These are phyloP conservation scores for Camelina hispida DNA, from an alignment of 345 rosid species.

Conservation along the genomic window DNA sequence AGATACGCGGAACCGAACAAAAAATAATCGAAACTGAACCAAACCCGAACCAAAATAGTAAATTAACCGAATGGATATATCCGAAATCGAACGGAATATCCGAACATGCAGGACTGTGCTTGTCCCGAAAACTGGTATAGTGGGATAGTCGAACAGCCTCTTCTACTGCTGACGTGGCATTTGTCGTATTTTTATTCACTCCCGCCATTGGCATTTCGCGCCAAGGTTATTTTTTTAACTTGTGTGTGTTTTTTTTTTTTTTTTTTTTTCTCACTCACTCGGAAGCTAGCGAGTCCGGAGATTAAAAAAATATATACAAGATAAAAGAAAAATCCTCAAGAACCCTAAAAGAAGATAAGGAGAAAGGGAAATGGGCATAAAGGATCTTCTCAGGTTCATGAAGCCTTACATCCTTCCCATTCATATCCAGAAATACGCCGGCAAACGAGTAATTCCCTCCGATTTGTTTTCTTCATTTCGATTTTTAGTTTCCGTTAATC, in stretches of 20 bases:
- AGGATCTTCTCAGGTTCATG: conserved; percentile 88
- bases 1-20: no score
- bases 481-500: not conserved
- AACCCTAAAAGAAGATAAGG: conserved; percentile 45
- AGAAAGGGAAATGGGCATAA: conserved; percentile 73
- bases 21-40: no score
- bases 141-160: not conserved
- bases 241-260: not conserved
- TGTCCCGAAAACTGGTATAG: not conserved
- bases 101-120: no score
- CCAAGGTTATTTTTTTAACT: not conserved
- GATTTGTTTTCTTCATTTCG: not conserved
- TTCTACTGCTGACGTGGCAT: not conserved
- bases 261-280: not conserved
- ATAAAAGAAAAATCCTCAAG: not conserved
- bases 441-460: conserved; percentile 59
- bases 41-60: no score
- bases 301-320: not conserved
- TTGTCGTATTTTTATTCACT: conserved; percentile 9
- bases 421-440: conserved; percentile 81
- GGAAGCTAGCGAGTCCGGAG: not conserved
- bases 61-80: no score
- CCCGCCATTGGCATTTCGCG: conserved; percentile 41
- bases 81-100: no score
- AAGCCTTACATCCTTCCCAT: conserved; percentile 74